Evolutionary conservation across 2,329 filamentous ascomycete species (phyloP), one percentile per base, ranked within the genome.

Genomic region (Fusarium sp.): DNA sequence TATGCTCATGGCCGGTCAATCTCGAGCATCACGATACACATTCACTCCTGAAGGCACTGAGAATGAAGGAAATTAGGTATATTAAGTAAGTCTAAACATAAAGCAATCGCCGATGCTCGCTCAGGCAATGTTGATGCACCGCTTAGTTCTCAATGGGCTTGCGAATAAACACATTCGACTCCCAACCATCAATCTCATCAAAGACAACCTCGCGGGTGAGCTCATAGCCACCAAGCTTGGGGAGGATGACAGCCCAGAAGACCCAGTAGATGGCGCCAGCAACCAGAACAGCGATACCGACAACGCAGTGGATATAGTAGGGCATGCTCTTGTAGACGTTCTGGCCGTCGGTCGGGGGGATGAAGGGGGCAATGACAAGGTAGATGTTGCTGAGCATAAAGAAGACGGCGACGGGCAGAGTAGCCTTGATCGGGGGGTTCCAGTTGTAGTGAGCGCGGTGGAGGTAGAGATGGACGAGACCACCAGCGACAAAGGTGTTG

Each of bases 121-220:
- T 70, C 41, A 71, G 39, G 29, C 24, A 56, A n/a, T 18, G n/a
- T 11, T 31, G 20, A 22, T 35, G 48, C 13, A 52, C n/a, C 27
- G 48, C 27, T 29, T 54, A 66, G 20, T 64, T 20, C 16, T 33
- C n/a, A 24, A 56, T 65, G 6, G 88, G 86, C 70, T 84, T 79
- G 67, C 79, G 84, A 3, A 84, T 81, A 76, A 92, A 91, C 3
- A 88, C 84, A 64, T 83, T 89, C 35, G 88, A 84, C 74, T 90
- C 90, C 91, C 91, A 92, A 2, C 91, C 90, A 78, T 92, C 91
- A 48, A 89, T 85, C 0, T 85, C 85, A 69, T 90, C 88, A 9
- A 92, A 80, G 2, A 86, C 80, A 0, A 83, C 85, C 80, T 91
- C 87, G 65, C 88, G 85, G 3, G 90, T 85, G 11, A 93, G 84